phyloP scores from a whole-genome alignment of 2,329 filamentous ascomycete species.

The Arthrobotrys iridis region DNA sequence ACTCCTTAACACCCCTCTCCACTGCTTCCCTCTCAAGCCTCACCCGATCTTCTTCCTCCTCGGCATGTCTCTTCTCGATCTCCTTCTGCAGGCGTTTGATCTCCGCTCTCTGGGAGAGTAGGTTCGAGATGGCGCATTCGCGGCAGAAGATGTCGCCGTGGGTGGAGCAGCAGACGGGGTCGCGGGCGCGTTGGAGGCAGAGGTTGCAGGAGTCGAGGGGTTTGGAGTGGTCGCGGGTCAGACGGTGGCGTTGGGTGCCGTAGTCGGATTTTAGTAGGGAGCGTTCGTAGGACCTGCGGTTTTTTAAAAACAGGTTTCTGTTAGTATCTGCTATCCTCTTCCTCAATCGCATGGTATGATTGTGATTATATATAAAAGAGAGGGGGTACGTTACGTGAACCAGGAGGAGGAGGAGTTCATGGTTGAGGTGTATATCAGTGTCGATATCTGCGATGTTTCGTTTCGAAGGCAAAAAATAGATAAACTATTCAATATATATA shows the following conservation, averaged over 20 bases:
- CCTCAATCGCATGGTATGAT: not conserved
- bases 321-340: too few species aligned
- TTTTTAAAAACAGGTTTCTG: not conserved
- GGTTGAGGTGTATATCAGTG: constrained; percentile 17
- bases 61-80: constrained; percentile 70
- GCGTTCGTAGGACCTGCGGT: constrained; percentile 77
- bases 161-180: constrained; percentile 80
- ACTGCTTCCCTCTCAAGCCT: constrained; percentile 74
- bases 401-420: constrained; percentile 83
- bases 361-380: not conserved
- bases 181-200: constrained; percentile 81
- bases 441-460: not conserved
- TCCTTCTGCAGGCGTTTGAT: constrained; percentile 81
- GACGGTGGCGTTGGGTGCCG: constrained; percentile 82
- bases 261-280: constrained; percentile 82
- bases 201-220: constrained; percentile 88
- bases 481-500: too few species aligned
- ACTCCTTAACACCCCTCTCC: constrained; percentile 77
- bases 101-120: constrained; percentile 91
- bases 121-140: constrained; percentile 89
- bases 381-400: constrained; percentile 71
- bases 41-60: constrained; percentile 70
- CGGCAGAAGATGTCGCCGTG: constrained; percentile 92
- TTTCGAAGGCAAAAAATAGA: too few species aligned
- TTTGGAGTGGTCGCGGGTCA: constrained; percentile 89